Base-by-base conservation (phyloP, 768 basidiomycete genomes). In the Neoboletus brunneissimus region DNA sequence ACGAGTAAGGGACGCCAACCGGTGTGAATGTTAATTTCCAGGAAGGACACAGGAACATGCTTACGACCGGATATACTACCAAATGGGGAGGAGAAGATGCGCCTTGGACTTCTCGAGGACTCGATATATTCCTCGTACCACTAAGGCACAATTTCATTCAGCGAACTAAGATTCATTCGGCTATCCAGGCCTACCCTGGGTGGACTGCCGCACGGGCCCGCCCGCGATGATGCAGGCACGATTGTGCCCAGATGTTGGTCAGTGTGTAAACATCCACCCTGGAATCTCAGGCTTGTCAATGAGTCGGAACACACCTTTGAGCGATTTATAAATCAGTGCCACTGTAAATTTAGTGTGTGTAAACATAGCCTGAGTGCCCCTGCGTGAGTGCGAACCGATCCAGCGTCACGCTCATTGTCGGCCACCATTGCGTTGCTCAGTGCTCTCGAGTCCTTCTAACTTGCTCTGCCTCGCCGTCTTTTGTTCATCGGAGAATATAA, bases 201-300 rank as follows among this genome's bases (percentile, higher is more conserved):
- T 34, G 16, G 16, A 13, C 31, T 38, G 12, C 31, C 5, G 7
- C 13, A 23, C 13, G 8, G 18, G 11, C 13, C 18, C 15, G 6
- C 13, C 22, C 50, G 23, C 43, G 18, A 40, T 20, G 46, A 54
- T 41, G 45, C 34, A 45, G 32, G 25, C n/a, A 22, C 35, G 32
- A 32, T 34, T 20, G 27, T 34, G 46, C 48, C 13, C 40, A 51
- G 29, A 29, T 9, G 37, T 46, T 51, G 37, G 32, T 15, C 46
- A 50, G 56, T 34, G 42, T 13, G 23, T 31, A 27, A 46, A 27
- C 15, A 16, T 9, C 20, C 40, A 37, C 52, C 38, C 40, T 55
- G 25, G 31, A 48, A 35, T 64, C 54, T 43, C 54, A 63, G 54
- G 57, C 61, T 49, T 63, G 56, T 63, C 61, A 63, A n/a, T 42